Evolutionary conservation across 1,284 basidiomycete species (phyloP).

Genomic region (Tremellales sp.): DNA sequence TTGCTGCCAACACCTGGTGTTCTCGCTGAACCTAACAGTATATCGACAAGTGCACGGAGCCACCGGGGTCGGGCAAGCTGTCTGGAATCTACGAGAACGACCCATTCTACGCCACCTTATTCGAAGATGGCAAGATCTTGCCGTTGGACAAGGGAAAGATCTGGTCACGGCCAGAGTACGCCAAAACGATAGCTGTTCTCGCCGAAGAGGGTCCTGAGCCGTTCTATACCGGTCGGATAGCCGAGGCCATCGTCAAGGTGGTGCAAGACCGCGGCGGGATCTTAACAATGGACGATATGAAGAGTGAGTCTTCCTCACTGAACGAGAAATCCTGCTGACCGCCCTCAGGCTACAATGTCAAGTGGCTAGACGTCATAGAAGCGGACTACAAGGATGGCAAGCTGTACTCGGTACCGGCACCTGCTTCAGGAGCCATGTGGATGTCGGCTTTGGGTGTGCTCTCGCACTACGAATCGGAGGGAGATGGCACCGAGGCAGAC

Average conservation of each 20-base stretch:
- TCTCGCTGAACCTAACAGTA: not conserved
- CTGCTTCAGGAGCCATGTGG: slow-evolving; percentile 38
- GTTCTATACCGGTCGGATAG: slow-evolving; percentile 38
- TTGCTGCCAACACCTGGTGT: not conserved
- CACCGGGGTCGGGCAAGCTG: slow-evolving; percentile 10
- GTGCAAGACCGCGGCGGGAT: slow-evolving; percentile 31
- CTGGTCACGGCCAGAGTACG: slow-evolving; percentile 34
- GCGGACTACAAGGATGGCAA: slow-evolving; percentile 26
- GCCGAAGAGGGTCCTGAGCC: slow-evolving; percentile 29
- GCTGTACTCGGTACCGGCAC: slow-evolving; percentile 35
- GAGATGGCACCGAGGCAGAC: slow-evolving; percentile 16
- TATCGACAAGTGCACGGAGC: slow-evolving; percentile 7
- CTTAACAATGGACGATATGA: slow-evolving; percentile 36
- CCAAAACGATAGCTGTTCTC: slow-evolving; percentile 28
- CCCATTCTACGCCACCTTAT: slow-evolving; percentile 11
- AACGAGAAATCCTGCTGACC: not conserved
- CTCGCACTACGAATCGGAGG: slow-evolving; percentile 13
- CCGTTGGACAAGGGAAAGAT: slow-evolving; percentile 15
- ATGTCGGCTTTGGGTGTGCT: slow-evolving; percentile 35
- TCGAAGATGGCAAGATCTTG: slow-evolving; percentile 26
- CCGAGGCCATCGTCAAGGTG: slow-evolving; percentile 23
- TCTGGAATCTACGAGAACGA: slow-evolving; percentile 15
- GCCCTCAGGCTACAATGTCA: slow-evolving; percentile 24
- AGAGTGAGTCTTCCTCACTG: slow-evolving; percentile 24
- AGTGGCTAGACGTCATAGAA: slow-evolving; percentile 25